A percentile compares a stretch with the other conserved stretches of the same genome.
Conservation (phyloP, 257 asterid species). For the Solanum acaule region DNA sequence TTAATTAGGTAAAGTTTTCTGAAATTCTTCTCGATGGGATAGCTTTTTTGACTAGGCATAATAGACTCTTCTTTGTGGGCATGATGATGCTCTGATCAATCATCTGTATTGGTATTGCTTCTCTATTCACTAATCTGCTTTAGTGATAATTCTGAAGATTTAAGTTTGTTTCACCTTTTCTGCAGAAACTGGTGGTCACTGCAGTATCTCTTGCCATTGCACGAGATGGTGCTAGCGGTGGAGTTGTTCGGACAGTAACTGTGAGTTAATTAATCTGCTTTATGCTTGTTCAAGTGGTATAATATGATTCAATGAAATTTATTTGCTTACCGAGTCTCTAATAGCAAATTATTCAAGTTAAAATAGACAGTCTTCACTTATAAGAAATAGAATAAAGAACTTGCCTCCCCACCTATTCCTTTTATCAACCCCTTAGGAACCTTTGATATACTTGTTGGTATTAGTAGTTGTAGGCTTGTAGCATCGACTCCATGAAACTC, state of each 20-base stretch:
- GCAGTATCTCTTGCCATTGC: conserved; percentile 99
- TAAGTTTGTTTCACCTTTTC: neutral
- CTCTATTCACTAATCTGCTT: neutral
- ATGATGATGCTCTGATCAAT: neutral
- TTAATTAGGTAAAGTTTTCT: neutral
- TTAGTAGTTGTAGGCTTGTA: neutral
- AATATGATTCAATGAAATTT: neutral
- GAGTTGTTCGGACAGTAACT: conserved; percentile 87
- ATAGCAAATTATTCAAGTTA: neutral
- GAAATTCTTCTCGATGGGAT: neutral
- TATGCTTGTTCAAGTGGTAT: neutral
- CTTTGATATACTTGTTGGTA: neutral
- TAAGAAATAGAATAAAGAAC: neutral
- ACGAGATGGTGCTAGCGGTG: conserved; percentile 98
- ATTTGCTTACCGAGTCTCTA: neutral
- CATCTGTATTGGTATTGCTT: neutral
- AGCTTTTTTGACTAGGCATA: neutral
- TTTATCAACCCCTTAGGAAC: neutral
- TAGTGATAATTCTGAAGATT: neutral
- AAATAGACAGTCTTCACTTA: neutral
- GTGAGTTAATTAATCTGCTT: conserved; percentile 39
- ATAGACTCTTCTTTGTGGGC: neutral
- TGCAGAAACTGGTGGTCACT: conserved; percentile 71
- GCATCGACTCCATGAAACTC: neutral
- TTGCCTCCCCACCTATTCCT: neutral